A percentile compares a stretch with the other conserved stretches of the same genome.
Evolutionary conservation across 2,329 filamentous ascomycete species (phyloP).

Genomic region (Botrytis tulipae): DNA sequence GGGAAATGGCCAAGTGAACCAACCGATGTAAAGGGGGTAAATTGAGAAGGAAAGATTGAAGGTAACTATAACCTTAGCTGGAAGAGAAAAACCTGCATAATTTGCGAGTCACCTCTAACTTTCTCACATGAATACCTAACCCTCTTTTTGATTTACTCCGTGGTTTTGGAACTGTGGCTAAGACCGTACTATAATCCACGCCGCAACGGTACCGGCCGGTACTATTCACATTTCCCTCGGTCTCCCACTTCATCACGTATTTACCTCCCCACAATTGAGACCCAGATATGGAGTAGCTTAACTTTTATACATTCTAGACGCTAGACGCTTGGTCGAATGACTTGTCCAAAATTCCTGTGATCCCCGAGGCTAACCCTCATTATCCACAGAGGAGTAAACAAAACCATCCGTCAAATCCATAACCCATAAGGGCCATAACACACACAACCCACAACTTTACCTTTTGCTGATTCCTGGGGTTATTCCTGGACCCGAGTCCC

Average conservation of each 20-base stretch:
- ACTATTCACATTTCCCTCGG: not conserved
- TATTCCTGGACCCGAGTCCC: slow-evolving; percentile 5
- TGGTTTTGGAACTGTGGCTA: not conserved
- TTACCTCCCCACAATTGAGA: slow-evolving; percentile 1
- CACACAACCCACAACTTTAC: not conserved
- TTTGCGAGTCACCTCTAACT: slow-evolving; percentile 1
- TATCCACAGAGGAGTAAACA: not conserved
- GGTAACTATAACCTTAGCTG: not conserved
- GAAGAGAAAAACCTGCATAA: not conserved
- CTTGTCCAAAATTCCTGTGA: not conserved
- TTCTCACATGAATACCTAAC: not conserved
- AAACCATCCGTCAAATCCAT: not conserved
- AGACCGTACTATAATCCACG: not conserved
- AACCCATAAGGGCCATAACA: not conserved
- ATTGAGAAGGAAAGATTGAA: not conserved
- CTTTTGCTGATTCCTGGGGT: slow-evolving; percentile 13
- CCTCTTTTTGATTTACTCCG: not conserved
- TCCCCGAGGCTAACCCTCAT: not conserved
- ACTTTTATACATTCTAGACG: not conserved
- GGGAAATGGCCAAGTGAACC: not conserved
- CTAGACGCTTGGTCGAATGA: slow-evolving; percentile 2
- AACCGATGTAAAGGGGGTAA: slow-evolving; percentile 12
- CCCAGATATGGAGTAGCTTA: not conserved
- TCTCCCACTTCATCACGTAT: slow-evolving; percentile 11
- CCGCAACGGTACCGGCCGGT: not conserved